phyloP scores from a whole-genome alignment of 768 basidiomycete genomes.

The Strobilomyces dryophilus region DNA sequence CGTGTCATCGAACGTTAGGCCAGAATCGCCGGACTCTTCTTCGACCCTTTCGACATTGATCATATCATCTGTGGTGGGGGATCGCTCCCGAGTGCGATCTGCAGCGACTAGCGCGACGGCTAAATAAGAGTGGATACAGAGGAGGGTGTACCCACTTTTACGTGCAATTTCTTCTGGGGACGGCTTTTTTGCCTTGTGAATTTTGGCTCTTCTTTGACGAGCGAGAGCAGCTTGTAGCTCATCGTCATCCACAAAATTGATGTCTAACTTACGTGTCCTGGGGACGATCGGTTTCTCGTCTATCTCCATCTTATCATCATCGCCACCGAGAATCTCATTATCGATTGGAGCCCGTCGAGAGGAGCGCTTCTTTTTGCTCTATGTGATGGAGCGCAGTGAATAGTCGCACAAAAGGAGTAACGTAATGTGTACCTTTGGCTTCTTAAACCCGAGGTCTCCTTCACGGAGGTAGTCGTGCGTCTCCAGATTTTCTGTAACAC shows the following conservation, averaged over 20 bases:
- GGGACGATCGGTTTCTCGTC: slow-evolving; percentile 70
- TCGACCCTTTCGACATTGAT: slow-evolving; percentile 48
- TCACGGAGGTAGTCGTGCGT: slow-evolving; percentile 86
- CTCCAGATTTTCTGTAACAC: slow-evolving; percentile 70
- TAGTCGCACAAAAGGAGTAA: neutral
- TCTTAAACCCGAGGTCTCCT: slow-evolving; percentile 93
- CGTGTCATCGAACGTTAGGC: slow-evolving; percentile 91
- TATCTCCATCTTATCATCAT: slow-evolving; percentile 61
- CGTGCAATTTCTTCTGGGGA: slow-evolving; percentile 80
- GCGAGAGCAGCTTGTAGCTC: slow-evolving; percentile 93
- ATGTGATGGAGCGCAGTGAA: neutral
- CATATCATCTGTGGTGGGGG: slow-evolving; percentile 32
- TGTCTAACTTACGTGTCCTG: slow-evolving; percentile 68
- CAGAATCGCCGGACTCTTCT: slow-evolving; percentile 35
- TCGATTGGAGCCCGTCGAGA: slow-evolving; percentile 52
- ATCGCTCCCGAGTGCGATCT: slow-evolving; percentile 53
- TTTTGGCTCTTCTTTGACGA: slow-evolving; percentile 75
- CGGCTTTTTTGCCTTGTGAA: slow-evolving; percentile 70
- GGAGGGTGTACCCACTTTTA: slow-evolving; percentile 48
- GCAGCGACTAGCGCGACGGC: slow-evolving; percentile 51
- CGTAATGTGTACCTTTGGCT: slow-evolving; percentile 62
- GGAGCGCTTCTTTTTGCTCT: slow-evolving; percentile 93
- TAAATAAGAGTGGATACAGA: neutral
- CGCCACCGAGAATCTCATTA: slow-evolving; percentile 32
- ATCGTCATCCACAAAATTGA: slow-evolving; percentile 96